Evolutionary conservation across 257 asterid genomes (phyloP).

Genomic region (Mentha longifolia): DNA sequence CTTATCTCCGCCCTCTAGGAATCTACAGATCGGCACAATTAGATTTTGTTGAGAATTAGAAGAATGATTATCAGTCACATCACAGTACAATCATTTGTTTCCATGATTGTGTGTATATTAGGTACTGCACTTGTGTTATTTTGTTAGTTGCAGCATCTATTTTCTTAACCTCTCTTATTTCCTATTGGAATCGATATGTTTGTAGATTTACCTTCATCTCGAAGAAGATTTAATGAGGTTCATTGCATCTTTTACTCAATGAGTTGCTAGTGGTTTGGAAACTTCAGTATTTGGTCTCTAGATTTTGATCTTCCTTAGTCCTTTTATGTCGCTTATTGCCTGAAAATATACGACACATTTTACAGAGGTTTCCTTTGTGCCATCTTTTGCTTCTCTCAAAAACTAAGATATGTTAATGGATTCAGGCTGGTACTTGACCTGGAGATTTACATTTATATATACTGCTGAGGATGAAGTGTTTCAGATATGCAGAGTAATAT

Average conservation of each 20-base stretch:
- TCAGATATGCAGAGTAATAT: background rate
- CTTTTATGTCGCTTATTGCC: background rate
- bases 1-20: slow-evolving; percentile 51
- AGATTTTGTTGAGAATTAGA: too few relatives aligned
- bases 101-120: background rate
- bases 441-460: background rate
- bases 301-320: background rate
- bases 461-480: slow-evolving; percentile 17
- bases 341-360: background rate
- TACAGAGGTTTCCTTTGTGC: background rate
- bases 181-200: background rate
- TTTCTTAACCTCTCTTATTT: too few relatives aligned
- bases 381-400: slow-evolving; percentile 14
- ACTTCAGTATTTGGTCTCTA: slow-evolving; percentile 5
- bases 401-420: background rate
- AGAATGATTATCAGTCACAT: too few relatives aligned
- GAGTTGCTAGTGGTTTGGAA: slow-evolving; percentile 25
- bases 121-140: background rate
- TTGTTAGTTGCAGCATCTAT: background rate
- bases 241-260: slow-evolving; percentile 10
- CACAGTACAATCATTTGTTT: too few relatives aligned
- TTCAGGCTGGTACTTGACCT: slow-evolving; percentile 1
- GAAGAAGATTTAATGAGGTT: background rate
- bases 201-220: slow-evolving; percentile 4
- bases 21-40: too few relatives aligned